These are phyloP conservation scores for Paramyrothecium roridum DNA, from an alignment of 2,329 filamentous ascomycete species.

Conservation along the genomic window DNA sequence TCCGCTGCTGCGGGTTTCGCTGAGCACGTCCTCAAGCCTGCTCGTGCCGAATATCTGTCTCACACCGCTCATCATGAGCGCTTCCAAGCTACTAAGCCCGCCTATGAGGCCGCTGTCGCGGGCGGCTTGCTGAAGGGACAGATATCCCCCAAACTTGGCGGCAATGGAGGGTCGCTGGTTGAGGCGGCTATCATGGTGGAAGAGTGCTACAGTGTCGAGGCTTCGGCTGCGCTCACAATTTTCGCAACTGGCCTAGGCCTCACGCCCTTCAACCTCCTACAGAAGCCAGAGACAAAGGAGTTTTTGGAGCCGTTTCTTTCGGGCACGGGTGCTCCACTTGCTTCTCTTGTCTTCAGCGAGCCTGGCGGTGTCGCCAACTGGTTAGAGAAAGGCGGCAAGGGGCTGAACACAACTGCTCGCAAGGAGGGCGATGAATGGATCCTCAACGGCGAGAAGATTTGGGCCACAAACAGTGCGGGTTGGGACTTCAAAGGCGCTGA, in stretches of 20 bases:
- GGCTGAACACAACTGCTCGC: constrained; percentile 45
- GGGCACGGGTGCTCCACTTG: constrained; percentile 41
- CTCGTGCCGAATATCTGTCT: constrained; percentile 13
- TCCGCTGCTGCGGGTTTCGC: constrained; percentile 15
- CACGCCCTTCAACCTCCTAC: constrained; percentile 44
- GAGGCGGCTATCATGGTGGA: constrained; percentile 49
- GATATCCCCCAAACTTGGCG: constrained; percentile 41
- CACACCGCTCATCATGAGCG: constrained; percentile 22
- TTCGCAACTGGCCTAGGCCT: constrained; percentile 50
- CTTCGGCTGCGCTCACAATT: constrained; percentile 44
- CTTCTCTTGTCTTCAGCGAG: constrained; percentile 49
- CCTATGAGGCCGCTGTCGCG: constrained; percentile 40
- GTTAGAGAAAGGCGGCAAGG: constrained; percentile 43
- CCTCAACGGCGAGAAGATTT: constrained; percentile 53
- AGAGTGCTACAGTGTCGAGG: constrained; percentile 50
- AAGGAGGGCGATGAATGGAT: constrained; percentile 48
- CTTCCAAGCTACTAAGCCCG: constrained; percentile 43
- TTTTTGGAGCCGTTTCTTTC: constrained; percentile 46
- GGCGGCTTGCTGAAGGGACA: constrained; percentile 45
- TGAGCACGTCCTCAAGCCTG: constrained; percentile 14
- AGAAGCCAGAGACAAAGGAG: constrained; percentile 34
- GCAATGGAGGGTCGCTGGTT: constrained; percentile 37
- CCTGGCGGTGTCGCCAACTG: constrained; percentile 50
- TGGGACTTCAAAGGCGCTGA: constrained; percentile 52
- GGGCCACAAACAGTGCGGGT: constrained; percentile 51